A percentile compares a stretch with the other conserved stretches of the same genome.
Evolutionary conservation across 306 rosid species (phyloP).

Genomic region (Pachyrhizus erosus): DNA sequence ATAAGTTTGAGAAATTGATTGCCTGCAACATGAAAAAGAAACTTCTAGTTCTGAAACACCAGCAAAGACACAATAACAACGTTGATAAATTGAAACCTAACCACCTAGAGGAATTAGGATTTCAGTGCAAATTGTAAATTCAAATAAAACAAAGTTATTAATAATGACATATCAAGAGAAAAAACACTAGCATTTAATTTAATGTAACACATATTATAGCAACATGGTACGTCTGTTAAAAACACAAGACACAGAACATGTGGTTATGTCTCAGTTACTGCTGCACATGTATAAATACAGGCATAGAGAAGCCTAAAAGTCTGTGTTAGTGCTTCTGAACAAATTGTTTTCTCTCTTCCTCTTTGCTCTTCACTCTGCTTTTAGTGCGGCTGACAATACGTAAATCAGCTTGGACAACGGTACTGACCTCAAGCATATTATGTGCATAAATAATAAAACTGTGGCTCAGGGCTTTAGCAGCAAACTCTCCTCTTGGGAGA

Average conservation of each 20-base stretch:
- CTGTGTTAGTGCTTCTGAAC: not conserved
- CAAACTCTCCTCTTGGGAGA: conserved; percentile 89
- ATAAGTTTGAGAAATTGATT: conserved; percentile 76
- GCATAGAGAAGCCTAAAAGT: conserved; percentile 7
- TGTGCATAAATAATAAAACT: conserved; percentile 77
- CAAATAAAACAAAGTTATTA: not conserved
- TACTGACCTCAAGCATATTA: conserved; percentile 83
- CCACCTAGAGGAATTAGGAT: not conserved
- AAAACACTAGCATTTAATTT: not conserved
- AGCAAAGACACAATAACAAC: not conserved
- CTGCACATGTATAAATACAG: not conserved
- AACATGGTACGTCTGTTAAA: not conserved
- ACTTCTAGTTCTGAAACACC: conserved; percentile 14
- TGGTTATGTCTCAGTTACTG: not conserved
- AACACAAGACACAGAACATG: not conserved
- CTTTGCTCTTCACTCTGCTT: not conserved
- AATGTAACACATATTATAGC: not conserved
- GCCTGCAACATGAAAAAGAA: conserved; percentile 63
- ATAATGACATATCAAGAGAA: not conserved
- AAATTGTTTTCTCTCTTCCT: not conserved
- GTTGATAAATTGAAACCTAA: not conserved
- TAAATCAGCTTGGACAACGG: conserved; percentile 1
- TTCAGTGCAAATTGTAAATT: not conserved
- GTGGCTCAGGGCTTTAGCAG: conserved; percentile 82
- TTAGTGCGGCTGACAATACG: not conserved